phyloP scores from a whole-genome alignment of 83 land plant species.

The Picea abies region DNA sequence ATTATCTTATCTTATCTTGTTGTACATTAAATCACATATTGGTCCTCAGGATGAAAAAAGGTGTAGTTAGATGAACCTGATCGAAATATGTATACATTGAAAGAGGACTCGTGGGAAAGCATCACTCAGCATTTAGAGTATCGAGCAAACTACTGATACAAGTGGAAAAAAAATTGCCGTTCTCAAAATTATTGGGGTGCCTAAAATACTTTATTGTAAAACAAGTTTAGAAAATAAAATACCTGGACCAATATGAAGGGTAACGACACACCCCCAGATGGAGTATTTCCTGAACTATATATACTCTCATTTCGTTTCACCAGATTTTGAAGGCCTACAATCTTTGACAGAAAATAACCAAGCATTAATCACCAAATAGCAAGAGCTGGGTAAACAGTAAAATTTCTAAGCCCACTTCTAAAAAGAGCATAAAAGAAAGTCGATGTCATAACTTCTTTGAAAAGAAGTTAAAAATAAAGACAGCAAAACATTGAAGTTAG shows the following conservation, averaged over 20 bases:
- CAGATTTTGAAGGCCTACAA: constrained; percentile 71
- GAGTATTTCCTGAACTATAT: constrained; percentile 65
- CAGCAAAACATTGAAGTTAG: neutral
- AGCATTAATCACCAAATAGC: neutral
- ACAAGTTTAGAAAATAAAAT: neutral
- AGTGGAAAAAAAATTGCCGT: neutral
- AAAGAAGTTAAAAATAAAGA: neutral
- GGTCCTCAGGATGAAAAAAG: no score
- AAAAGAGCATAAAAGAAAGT: neutral
- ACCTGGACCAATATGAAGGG: constrained; percentile 95
- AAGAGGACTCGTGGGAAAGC: no score
- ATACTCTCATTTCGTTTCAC: constrained; percentile 66
- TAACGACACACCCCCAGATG: constrained; percentile 69
- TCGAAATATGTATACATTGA: no score
- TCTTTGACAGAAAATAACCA: constrained; percentile 33
- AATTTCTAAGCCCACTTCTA: neutral
- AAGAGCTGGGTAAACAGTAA: neutral
- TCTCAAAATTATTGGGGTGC: neutral
- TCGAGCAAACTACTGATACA: neutral
- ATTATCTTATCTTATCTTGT: no score
- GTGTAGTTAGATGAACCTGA: no score
- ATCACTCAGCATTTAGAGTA: no score
- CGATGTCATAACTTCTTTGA: no score
- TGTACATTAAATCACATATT: no score
- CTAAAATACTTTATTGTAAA: neutral